Percentiles rank a stretch among this genome's conserved stretches.
Evolutionary conservation across 2,329 filamentous ascomycete species (phyloP).

Genomic region (Botrytis sinoallii): DNA sequence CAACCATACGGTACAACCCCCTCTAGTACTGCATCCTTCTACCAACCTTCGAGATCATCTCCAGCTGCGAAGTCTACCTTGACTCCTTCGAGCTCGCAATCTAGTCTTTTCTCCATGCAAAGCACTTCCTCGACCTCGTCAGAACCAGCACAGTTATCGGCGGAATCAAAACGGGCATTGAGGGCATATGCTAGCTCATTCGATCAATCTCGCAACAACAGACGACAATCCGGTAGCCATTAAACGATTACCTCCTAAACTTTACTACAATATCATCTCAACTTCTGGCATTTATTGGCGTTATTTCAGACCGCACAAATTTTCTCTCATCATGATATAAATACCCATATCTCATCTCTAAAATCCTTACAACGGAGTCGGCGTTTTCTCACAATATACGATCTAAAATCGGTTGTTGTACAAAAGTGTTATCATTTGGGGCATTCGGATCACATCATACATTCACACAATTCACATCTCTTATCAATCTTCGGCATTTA

Average conservation of each 20-base stretch:
- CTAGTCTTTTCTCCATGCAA: slow-evolving; percentile 76
- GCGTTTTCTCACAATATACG: slow-evolving; percentile 29
- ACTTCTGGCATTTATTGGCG: slow-evolving; percentile 30
- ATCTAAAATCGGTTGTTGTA: slow-evolving; percentile 31
- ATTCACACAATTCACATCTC: slow-evolving; percentile 8
- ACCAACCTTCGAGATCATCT: slow-evolving; percentile 49
- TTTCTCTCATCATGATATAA: slow-evolving; percentile 31
- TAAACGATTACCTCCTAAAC: slow-evolving; percentile 20
- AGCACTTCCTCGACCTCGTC: slow-evolving; percentile 55
- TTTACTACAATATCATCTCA: slow-evolving; percentile 20
- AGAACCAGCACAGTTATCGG: slow-evolving; percentile 61
- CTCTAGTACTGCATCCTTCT: slow-evolving; percentile 37
- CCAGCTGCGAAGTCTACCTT: slow-evolving; percentile 45
- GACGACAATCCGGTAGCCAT: slow-evolving; percentile 35
- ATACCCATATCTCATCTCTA: slow-evolving; percentile 30
- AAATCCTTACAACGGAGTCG: slow-evolving; percentile 28
- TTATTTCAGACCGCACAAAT: slow-evolving; percentile 25
- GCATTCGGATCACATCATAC: slow-evolving; percentile 9
- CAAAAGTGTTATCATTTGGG: slow-evolving; percentile 33
- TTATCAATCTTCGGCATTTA: slow-evolving; percentile 11
- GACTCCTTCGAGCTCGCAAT: slow-evolving; percentile 75
- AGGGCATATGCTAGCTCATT: slow-evolving; percentile 85
- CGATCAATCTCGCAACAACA: slow-evolving; percentile 56
- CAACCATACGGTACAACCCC: slow-evolving; percentile 55
- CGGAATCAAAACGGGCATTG: slow-evolving; percentile 75